Conservation (phyloP, 306 rosid species). For the Castanospermum australe region DNA sequence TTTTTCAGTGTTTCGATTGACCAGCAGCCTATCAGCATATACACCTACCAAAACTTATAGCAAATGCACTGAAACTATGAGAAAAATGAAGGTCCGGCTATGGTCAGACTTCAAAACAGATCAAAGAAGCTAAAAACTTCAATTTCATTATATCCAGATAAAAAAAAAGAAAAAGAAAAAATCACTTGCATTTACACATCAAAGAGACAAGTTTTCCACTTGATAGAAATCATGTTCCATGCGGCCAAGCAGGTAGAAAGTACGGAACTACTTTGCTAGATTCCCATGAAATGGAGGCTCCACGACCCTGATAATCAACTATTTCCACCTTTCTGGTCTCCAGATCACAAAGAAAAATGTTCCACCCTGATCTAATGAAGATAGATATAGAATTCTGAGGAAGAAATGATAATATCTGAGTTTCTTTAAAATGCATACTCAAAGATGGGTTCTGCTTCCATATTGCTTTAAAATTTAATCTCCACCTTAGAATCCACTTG, state of each 20-base stretch:
- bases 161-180: background rate
- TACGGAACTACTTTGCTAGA: conserved; percentile 64
- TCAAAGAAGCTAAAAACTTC: background rate
- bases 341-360: conserved; percentile 50
- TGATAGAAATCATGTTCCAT: conserved; percentile 3
- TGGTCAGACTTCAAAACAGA: background rate
- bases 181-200: background rate
- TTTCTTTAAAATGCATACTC: conserved; percentile 48
- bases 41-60: background rate
- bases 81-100: background rate
- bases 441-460: conserved; percentile 61
- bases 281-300: conserved; percentile 61
- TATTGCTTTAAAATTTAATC: conserved; percentile 44
- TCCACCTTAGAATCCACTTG: conserved; percentile 57
- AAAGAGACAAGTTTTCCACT: background rate
- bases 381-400: conserved; percentile 54
- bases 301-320: conserved; percentile 55
- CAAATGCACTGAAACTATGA: background rate
- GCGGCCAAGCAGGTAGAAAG: conserved; percentile 73
- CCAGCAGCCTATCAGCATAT: background rate
- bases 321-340: conserved; percentile 43
- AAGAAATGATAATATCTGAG: conserved; percentile 64
- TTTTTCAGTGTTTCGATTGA: background rate
- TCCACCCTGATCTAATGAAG: conserved; percentile 57
- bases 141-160: background rate